Percentiles rank a stretch among this genome's conserved stretches.
Evolutionary conservation across 805 yeast genomes (phyloP).

Genomic region (Myxozyma sirexii): DNA sequence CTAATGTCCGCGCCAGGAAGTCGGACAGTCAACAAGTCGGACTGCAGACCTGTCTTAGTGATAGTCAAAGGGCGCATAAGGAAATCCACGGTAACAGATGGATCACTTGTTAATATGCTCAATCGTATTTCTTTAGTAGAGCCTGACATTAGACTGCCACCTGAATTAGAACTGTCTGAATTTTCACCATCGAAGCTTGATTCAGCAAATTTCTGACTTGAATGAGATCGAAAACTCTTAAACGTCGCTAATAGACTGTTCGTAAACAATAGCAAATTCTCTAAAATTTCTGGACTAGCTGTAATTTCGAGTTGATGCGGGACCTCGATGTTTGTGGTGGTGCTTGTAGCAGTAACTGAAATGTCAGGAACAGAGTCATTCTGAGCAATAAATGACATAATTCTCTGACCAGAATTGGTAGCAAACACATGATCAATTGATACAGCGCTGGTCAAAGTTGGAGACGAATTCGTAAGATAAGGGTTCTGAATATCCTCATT

Average conservation of each 20-base stretch:
- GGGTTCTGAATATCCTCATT: slow-evolving; percentile 18
- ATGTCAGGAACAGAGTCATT: slow-evolving; percentile 16
- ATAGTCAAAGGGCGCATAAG: slow-evolving; percentile 8
- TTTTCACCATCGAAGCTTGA: background rate
- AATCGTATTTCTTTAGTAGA: slow-evolving; percentile 1
- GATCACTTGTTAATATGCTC: background rate
- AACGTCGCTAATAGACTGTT: slow-evolving; percentile 1
- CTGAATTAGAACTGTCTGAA: background rate
- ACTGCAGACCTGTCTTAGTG: background rate
- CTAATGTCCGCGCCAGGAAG: slow-evolving; percentile 15
- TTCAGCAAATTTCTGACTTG: background rate
- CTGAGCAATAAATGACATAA: slow-evolving; percentile 11
- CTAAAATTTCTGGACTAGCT: slow-evolving; percentile 10
- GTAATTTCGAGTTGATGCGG: slow-evolving; percentile 14
- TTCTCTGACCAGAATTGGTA: background rate
- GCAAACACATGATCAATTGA: slow-evolving; percentile 18
- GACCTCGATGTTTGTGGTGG: background rate
- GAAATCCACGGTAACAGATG: background rate
- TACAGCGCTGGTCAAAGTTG: slow-evolving; percentile 11
- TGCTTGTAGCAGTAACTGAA: background rate
- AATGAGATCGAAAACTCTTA: background rate
- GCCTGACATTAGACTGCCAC: background rate
- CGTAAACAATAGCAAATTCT: slow-evolving; percentile 4
- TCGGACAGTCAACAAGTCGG: slow-evolving; percentile 3
- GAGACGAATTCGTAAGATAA: slow-evolving; percentile 7